A percentile compares a stretch with the other conserved stretches of the same genome.
Evolutionary conservation across 2,329 filamentous ascomycete genomes (phyloP).

Genomic region (Aspergillus niger): DNA sequence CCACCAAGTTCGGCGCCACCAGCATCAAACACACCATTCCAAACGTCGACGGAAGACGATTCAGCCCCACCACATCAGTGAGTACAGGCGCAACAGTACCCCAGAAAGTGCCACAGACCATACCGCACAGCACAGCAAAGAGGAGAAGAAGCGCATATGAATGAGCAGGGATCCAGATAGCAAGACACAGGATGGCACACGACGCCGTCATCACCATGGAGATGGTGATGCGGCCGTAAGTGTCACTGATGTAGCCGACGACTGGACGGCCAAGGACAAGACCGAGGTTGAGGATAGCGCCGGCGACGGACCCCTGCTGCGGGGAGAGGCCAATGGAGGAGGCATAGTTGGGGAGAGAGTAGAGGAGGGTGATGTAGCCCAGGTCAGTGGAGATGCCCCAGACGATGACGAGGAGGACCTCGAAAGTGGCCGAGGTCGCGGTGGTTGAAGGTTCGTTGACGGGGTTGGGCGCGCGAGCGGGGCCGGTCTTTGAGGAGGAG

Average conservation of each 20-base stretch:
- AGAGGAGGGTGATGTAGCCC: constrained; percentile 7
- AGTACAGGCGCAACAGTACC: constrained; percentile 20
- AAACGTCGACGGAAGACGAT: constrained; percentile 15
- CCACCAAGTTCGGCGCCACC: constrained; percentile 14
- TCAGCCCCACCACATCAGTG: constrained; percentile 19
- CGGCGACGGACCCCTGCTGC: constrained; percentile 5
- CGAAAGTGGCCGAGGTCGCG: not conserved
- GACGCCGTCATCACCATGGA: constrained; percentile 3
- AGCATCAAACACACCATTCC: constrained; percentile 17
- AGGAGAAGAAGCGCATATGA: constrained; percentile 47
- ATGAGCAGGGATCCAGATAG: constrained; percentile 51
- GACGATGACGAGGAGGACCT: constrained; percentile 12
- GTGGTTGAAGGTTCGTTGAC: not conserved
- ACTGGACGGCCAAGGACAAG: constrained; percentile 1
- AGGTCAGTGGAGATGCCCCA: constrained; percentile 49
- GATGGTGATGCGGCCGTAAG: constrained; percentile 5
- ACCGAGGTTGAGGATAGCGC: constrained; percentile 10
- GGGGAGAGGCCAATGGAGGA: constrained; percentile 5
- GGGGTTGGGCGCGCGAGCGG: not conserved
- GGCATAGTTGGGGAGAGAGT: constrained; percentile 7
- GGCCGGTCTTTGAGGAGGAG: constrained; percentile 28
- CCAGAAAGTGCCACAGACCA: constrained; percentile 53
- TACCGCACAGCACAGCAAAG: constrained; percentile 48
- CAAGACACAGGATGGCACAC: constrained; percentile 5
- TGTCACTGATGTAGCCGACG: constrained; percentile 6